Evolutionary conservation across 2,329 filamentous ascomycete species (phyloP), one percentile per base, ranked within the genome.

Genomic region (Ascocoryne sarcoides): DNA sequence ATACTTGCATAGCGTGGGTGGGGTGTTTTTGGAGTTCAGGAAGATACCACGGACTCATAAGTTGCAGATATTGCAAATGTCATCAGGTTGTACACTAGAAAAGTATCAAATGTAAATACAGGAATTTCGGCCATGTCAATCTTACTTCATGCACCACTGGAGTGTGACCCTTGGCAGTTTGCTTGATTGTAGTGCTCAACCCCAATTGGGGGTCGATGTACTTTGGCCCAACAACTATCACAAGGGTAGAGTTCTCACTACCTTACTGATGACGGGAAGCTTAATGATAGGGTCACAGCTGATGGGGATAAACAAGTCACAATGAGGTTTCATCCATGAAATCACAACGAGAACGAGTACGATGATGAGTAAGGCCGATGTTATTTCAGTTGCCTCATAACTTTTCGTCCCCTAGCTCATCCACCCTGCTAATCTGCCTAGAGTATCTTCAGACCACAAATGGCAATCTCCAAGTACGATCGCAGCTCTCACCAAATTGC

Each of bases 331-430:
- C 30, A 32, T 17, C 9, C n/a, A 32, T 32, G 10, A 4, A 4
- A n/a, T n/a, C n/a, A n/a, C n/a, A n/a, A 15, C 3, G 10, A 32
- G 15, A 3, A 8, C 5, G 5, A 41, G 17, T 14, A n/a, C 21
- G 29, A n/a, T 8, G 14, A 32, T 15, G 10, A 32, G 3, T 7
- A 16, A 15, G 15, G 30, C 18, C n/a, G 15, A 17, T 19, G 19
- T 19, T 19, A 51, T 46, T 49, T 48, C 42, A 32, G 41, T 46
- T 43, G 33, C 39, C 42, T 48, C 47, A 50, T 40, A 50, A 51
- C 46, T 53, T 51, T 51, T 49, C 41, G 36, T 47, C 46, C 42
- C 43, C 47, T 43, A 29, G 10, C 36, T 35, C 33, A 16, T 45
- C 20, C 20, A 32, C 47, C 32, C 37, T 35, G 39, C 38, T 37